A percentile compares a stretch with the other conserved stretches of the same genome.
Evolutionary conservation across 139 green algal genomes (phyloP).

Genomic region (Pseudopediastrum boryanum): DNA sequence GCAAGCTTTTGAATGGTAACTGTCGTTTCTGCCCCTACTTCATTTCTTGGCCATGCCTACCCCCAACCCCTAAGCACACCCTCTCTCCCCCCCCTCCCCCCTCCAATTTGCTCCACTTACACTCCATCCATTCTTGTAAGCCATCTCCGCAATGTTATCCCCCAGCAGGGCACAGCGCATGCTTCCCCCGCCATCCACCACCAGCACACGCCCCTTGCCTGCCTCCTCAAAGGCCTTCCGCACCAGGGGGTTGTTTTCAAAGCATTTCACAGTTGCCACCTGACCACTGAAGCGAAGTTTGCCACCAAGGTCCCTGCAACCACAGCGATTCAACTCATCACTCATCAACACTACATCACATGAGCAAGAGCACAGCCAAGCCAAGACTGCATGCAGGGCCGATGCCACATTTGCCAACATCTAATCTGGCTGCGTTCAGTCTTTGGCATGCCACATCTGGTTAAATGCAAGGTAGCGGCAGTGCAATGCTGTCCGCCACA

Average conservation of each 20-base stretch:
- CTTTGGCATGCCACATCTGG: background rate
- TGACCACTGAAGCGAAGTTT: slow-evolving; percentile 71
- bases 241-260: slow-evolving; percentile 95
- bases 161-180: slow-evolving; percentile 92
- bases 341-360: background rate
- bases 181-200: slow-evolving; percentile 91
- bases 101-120: too few relatives aligned
- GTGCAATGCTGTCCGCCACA: background rate
- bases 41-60: too few relatives aligned
- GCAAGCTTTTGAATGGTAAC: too few relatives aligned
- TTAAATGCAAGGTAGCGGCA: background rate
- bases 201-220: slow-evolving; percentile 84
- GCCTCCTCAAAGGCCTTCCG: slow-evolving; percentile 82
- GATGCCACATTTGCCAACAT: background rate
- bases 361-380: background rate
- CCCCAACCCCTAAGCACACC: too few relatives aligned
- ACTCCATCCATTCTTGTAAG: slow-evolving; percentile 89
- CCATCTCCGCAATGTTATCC: slow-evolving; percentile 93
- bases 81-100: too few relatives aligned
- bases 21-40: too few relatives aligned
- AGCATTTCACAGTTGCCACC: slow-evolving; percentile 85
- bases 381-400: background rate
- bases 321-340: background rate
- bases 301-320: slow-evolving; percentile 75
- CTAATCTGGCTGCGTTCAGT: background rate